These are phyloP conservation scores for Piper betle DNA, from an alignment of 164 flowering plant genomes.

Conservation along the genomic window DNA sequence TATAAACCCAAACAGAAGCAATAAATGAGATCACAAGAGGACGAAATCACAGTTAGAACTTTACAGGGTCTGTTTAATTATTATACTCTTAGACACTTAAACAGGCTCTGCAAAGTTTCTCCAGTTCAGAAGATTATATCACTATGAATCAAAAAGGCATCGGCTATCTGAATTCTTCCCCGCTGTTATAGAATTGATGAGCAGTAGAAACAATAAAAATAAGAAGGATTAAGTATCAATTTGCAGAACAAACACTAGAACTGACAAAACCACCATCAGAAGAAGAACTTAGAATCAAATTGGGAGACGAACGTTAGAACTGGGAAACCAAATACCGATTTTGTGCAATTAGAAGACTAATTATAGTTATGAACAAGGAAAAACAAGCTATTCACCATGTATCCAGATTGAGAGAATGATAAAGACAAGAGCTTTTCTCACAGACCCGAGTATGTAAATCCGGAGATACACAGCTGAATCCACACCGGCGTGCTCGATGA, in stretches of 20 bases:
- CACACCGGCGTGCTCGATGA: conserved; percentile 81
- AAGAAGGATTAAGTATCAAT: no score
- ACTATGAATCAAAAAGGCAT: no score
- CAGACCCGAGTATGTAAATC: conserved; percentile 81
- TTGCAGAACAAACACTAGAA: no score
- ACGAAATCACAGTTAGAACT: background rate
- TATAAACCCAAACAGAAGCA: no score
- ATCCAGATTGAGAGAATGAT: conserved; percentile 2
- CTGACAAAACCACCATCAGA: background rate
- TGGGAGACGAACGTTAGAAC: background rate
- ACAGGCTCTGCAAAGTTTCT: no score
- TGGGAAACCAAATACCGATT: background rate
- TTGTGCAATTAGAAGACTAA: background rate
- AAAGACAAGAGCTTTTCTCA: background rate
- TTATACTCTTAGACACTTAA: no score
- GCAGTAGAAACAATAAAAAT: no score
- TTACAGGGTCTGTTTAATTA: no score
- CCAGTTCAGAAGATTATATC: no score
- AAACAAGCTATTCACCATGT: background rate
- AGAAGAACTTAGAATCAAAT: no score
- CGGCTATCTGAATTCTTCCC: no score
- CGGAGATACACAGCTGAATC: conserved; percentile 89
- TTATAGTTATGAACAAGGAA: background rate
- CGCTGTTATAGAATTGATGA: no score
- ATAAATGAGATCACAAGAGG: background rate